These are phyloP conservation scores for Trichoderma aggressivum DNA, from an alignment of 2,329 filamentous ascomycete genomes.

Conservation along the genomic window DNA sequence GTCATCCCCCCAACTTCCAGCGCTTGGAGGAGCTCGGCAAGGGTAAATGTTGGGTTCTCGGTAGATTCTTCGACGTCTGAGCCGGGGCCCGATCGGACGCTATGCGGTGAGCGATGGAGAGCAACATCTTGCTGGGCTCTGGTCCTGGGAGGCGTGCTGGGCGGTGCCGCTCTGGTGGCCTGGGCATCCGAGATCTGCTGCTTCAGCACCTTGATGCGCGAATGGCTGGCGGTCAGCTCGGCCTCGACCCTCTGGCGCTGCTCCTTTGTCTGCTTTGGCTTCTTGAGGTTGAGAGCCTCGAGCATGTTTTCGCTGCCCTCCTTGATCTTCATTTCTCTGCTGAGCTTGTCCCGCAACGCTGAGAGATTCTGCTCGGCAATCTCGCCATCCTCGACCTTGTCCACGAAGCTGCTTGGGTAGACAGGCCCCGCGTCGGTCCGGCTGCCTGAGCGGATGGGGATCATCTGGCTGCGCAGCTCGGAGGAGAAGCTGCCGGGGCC, in stretches of 20 bases:
- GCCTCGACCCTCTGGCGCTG: conserved; percentile 76
- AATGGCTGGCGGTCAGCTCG: conserved; percentile 85
- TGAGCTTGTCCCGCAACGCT: conserved; percentile 76
- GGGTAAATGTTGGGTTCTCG: conserved; percentile 87
- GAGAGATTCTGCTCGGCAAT: conserved; percentile 71
- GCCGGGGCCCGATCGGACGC: conserved; percentile 52
- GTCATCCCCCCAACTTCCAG: conserved; percentile 83
- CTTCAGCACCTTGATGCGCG: conserved; percentile 60
- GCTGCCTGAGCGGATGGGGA: conserved; percentile 35
- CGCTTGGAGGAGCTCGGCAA: conserved; percentile 86
- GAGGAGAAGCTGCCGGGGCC: conserved; percentile 85
- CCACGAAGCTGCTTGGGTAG: conserved; percentile 43
- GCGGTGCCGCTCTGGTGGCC: conserved; percentile 44
- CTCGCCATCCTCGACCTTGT: conserved; percentile 63
- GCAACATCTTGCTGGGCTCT: conserved; percentile 46
- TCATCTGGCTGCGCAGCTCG: conserved; percentile 72
- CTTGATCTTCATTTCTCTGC: conserved; percentile 96
- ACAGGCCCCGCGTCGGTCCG: conserved; percentile 35
- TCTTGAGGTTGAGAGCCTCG: conserved; percentile 90
- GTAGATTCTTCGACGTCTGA: conserved; percentile 65
- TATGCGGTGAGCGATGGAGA: conserved; percentile 54
- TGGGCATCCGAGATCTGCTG: conserved; percentile 60
- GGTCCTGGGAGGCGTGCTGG: conserved; percentile 51
- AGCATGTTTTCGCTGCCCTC: conserved; percentile 96
- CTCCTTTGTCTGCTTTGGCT: conserved; percentile 90